Evolutionary conservation across 192 early-diverging fungal genomes (phyloP), one percentile per base, ranked within the genome.

Genomic region (Irineochytrium annulatum): DNA sequence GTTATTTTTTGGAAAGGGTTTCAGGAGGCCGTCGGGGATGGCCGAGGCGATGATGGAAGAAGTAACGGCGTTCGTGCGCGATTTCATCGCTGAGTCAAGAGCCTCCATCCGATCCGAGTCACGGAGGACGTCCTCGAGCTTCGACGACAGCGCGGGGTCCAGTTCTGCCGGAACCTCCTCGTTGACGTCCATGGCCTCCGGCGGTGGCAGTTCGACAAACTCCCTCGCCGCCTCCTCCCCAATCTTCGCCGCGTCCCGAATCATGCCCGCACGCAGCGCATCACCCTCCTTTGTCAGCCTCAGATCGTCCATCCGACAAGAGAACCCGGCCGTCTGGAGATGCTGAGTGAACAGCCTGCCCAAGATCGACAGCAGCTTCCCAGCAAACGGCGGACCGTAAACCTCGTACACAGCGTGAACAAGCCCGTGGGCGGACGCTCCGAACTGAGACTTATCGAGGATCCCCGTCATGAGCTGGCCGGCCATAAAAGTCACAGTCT

Each of bases 251-350:
- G 82, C 78, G 28, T 71, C 66, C 26, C 78, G 62, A 56, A 97
- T 82, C 26, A 96, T 75, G 22, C 87, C 83, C 31, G 82, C 81
- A 55, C 97, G 84, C 31, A 77, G 67, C 27, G 67, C 68, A 65
- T 99, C 86, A 31, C 95, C 97, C 66, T 88, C 80, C 5, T 67
- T 67, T 22, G 87, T 97, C 30, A 99, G 77, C 41, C 82, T 74
- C 77, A 99, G 81, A 85, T 99, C 97, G 68, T 98, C 95, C 93
- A 99, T 96, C 58, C 97, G 86, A 76, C 97, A 99, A 43, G 89
- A 87, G 70, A 98, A 99, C 20, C 91, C 97, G 54, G 79, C 84
- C 55, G 83, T 78, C 70, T 97, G 95, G 13, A 91, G 76, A 71
- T 92, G 97, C 29, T 79, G 78, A 14, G 92, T 88, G 73, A 99